These are phyloP conservation scores for Aspergillus neoniger DNA, from an alignment of 2,329 filamentous ascomycete genomes.

Conservation along the genomic window DNA sequence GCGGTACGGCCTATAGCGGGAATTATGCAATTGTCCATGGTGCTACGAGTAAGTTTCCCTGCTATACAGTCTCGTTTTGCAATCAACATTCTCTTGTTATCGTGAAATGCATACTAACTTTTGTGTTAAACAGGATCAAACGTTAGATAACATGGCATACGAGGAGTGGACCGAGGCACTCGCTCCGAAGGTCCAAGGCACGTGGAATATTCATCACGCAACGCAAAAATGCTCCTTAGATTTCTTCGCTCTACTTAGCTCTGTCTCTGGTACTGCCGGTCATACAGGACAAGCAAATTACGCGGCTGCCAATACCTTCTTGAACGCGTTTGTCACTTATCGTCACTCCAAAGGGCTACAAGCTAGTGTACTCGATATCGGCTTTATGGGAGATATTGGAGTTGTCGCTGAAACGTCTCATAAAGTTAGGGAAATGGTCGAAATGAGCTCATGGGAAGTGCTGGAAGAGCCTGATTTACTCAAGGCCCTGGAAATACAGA, in stretches of 20 bases:
- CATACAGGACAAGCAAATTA: slow-evolving; percentile 48
- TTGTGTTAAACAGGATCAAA: slow-evolving; percentile 12
- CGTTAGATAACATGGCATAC: slow-evolving; percentile 38
- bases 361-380: slow-evolving; percentile 28
- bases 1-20: slow-evolving; percentile 21
- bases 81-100: no score
- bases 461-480: background rate
- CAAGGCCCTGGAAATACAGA: background rate
- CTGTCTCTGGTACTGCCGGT: slow-evolving; percentile 33
- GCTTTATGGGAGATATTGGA: slow-evolving; percentile 30
- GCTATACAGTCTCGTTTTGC: no score
- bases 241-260: slow-evolving; percentile 36
- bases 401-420: slow-evolving; percentile 12
- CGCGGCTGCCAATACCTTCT: slow-evolving; percentile 36
- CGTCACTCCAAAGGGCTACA: slow-evolving; percentile 25
- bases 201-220: slow-evolving; percentile 32
- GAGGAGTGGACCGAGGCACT: slow-evolving; percentile 34
- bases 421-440: no score
- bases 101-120: no score
- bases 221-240: slow-evolving; percentile 12
- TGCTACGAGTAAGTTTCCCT: background rate
- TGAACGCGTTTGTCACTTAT: slow-evolving; percentile 32
- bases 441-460: no score
- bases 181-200: slow-evolving; percentile 37
- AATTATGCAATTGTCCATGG: slow-evolving; percentile 24